These are phyloP conservation scores for Penicillium sp. DNA, from an alignment of 2,329 filamentous ascomycete genomes.

Conservation along the genomic window DNA sequence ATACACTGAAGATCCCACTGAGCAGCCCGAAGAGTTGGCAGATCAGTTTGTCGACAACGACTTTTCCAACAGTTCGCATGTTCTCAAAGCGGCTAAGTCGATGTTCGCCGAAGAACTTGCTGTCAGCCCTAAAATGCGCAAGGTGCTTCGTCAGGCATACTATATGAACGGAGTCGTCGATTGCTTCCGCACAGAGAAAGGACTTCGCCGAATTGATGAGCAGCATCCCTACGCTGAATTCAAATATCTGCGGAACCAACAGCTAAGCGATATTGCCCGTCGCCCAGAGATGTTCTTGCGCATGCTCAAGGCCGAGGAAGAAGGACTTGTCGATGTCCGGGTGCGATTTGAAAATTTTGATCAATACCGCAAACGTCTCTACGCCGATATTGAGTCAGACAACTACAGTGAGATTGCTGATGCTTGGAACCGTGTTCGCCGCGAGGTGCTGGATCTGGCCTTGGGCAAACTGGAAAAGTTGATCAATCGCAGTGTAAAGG, in stretches of 20 bases:
- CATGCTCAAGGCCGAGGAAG: conserved; percentile 96
- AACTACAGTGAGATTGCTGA: conserved; percentile 94
- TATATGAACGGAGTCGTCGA: conserved; percentile 82
- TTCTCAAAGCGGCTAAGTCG: conserved; percentile 74
- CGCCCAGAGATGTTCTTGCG: conserved; percentile 88
- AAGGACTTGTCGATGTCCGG: conserved; percentile 83
- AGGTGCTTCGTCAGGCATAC: conserved; percentile 77
- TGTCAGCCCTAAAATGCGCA: conserved; percentile 83
- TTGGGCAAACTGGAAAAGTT: conserved; percentile 77
- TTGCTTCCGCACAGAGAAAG: conserved; percentile 89
- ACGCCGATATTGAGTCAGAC: conserved; percentile 84
- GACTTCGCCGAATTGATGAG: conserved; percentile 87
- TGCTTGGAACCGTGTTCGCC: conserved; percentile 86
- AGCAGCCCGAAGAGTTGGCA: conserved; percentile 80
- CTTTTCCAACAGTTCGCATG: conserved; percentile 71
- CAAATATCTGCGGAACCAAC: conserved; percentile 91
- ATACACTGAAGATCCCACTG: conserved; percentile 78
- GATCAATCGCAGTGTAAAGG: conserved; percentile 89
- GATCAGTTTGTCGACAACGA: conserved; percentile 71
- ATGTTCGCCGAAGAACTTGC: conserved; percentile 91
- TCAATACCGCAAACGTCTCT: conserved; percentile 72
- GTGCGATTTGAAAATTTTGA: conserved; percentile 73
- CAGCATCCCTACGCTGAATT: conserved; percentile 96
- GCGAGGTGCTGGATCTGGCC: conserved; percentile 78
- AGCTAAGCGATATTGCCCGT: conserved; percentile 73